A percentile compares a stretch with the other conserved stretches of the same genome.
phyloP scores from a whole-genome alignment of 1,284 basidiomycete genomes.

The Rhodofomes roseus region DNA sequence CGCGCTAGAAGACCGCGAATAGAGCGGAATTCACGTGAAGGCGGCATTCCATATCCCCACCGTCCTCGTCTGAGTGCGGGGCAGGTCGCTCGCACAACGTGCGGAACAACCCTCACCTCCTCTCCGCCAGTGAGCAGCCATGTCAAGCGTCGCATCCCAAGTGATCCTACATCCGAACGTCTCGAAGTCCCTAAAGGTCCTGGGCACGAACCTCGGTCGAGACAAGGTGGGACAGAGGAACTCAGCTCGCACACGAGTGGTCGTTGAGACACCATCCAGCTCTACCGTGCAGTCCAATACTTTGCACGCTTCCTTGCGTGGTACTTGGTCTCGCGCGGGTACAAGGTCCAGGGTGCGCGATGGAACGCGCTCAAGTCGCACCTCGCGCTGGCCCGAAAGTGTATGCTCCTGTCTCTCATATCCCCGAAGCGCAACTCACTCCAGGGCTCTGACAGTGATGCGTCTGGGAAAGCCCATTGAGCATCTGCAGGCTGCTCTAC shows the following conservation, averaged over 20 bases:
- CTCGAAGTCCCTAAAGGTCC: conserved; percentile 73
- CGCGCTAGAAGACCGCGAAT: conserved; percentile 1
- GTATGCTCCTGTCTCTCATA: conserved; percentile 41
- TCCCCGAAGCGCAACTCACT: no score
- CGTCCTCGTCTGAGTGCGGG: not conserved
- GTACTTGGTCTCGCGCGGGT: conserved; percentile 63
- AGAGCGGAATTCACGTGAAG: conserved; percentile 11
- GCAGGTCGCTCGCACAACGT: not conserved
- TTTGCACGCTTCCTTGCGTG: conserved; percentile 89
- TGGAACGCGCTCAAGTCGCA: conserved; percentile 82
- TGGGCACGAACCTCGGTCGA: conserved; percentile 79
- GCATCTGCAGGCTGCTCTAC: conserved; percentile 89
- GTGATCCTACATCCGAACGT: conserved; percentile 82
- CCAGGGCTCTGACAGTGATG: conserved; percentile 57
- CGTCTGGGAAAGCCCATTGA: conserved; percentile 93
- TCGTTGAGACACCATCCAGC: conserved; percentile 37
- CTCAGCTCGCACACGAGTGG: not conserved
- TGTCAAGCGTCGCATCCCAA: conserved; percentile 70
- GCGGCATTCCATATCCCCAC: conserved; percentile 5
- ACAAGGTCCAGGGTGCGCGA: conserved; percentile 62
- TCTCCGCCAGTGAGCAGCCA: conserved; percentile 22
- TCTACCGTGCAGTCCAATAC: conserved; percentile 91
- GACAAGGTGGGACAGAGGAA: conserved; percentile 67
- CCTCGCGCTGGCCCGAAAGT: conserved; percentile 74
- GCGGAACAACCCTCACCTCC: not conserved